Base-by-base conservation (phyloP, 805 yeast species). In the Nakazawaea anatomiae region DNA sequence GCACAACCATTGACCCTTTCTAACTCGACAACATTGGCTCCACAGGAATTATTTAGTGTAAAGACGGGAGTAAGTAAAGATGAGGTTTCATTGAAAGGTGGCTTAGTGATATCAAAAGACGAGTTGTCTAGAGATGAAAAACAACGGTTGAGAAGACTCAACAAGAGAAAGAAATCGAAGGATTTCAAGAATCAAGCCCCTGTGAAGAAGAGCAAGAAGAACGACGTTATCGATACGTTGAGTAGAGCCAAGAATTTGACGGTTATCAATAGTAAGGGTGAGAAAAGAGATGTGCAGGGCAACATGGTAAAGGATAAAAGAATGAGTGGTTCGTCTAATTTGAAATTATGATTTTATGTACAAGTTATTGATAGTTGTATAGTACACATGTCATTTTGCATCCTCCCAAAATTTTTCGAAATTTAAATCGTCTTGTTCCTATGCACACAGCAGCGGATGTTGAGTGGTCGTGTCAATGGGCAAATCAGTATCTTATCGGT, bases 1-100 rank as follows among this genome's bases (percentile, higher is more conserved):
- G 94, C 97, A 1, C 97, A 90, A 70, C 99, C 99, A 46, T 74
- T 89, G 52, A 83, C 90, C 38, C 75, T 87, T 70, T 80, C 94
- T 1, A 71, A 79, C 35, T 88, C 84, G 27, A 72, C 84, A 11
- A 79, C 87, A 46, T 75, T 94, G 60, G 99, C 99, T 2, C 99
- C 99, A 39, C 99, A 92, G 71, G 99, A 92, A 69, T 75, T 94
- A 7, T 94, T 85, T 68, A 80, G 75, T 63, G 65, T 73, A 6
- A 65, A 72, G 68, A 55, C 76, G 56, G 51, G 47, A 32, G 62
- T 65, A 4, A 67, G 74, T 11, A 72, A 71, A 45, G 76, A 79
- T 60, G 91, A 87, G 64, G 85, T 89, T 18, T 72, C 79, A 53
- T 72, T 89, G 57, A 82, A 82, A 59, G 83, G 89, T 40, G 96